These are phyloP conservation scores for Ceratobasidium sp. DNA, from an alignment of 1,284 basidiomycete species.

Conservation along the genomic window DNA sequence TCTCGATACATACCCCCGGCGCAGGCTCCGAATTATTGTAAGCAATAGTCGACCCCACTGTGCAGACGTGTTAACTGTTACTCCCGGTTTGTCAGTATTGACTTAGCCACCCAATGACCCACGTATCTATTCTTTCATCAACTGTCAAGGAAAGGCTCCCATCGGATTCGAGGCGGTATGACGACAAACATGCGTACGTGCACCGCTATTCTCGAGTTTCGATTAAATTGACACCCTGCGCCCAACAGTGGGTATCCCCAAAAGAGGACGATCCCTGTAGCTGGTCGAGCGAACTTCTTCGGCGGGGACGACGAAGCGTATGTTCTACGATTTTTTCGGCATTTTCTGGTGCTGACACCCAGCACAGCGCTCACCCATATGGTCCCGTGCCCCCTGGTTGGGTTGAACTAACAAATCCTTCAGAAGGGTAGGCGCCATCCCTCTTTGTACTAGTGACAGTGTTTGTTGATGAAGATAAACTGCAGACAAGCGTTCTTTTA, in stretches of 20 bases:
- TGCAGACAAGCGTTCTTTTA: constrained; percentile 32
- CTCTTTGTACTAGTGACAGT: neutral
- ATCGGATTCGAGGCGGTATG: constrained; percentile 23
- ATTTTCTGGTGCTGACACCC: constrained; percentile 6
- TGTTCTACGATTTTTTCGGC: neutral
- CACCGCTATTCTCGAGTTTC: neutral
- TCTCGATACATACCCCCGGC: no score
- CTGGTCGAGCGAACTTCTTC: neutral
- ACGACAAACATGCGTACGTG: constrained; percentile 30
- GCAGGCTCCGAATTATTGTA: no score
- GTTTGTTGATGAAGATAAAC: neutral
- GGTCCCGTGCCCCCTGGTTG: constrained; percentile 34
- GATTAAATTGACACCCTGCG: neutral
- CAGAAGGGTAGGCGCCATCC: constrained; percentile 25
- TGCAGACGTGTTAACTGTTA: no score
- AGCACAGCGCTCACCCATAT: constrained; percentile 11
- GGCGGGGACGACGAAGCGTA: constrained; percentile 36
- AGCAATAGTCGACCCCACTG: no score
- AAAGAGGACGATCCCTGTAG: constrained; percentile 23
- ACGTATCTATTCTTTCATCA: neutral
- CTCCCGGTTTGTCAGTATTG: no score
- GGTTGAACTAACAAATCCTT: constrained; percentile 7
- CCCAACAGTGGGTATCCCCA: constrained; percentile 19
- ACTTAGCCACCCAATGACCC: no score
- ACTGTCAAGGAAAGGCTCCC: constrained; percentile 33